These are phyloP conservation scores for Exophiala viscosa DNA, from an alignment of 2,329 filamentous ascomycete genomes.

Conservation along the genomic window DNA sequence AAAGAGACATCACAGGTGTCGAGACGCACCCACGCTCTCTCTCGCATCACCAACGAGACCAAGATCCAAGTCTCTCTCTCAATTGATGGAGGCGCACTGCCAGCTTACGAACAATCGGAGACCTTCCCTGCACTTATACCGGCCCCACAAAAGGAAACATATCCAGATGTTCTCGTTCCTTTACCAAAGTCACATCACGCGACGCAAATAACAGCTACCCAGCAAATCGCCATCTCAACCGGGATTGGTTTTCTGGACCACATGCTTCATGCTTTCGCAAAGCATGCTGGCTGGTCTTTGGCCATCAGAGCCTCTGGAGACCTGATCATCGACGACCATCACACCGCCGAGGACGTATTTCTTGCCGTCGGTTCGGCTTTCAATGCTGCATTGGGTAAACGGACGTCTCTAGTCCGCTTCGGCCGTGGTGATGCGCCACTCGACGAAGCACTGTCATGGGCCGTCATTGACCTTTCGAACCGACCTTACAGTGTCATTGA, in stretches of 20 bases:
- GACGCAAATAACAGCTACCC: conserved; percentile 75
- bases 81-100: conserved; percentile 71
- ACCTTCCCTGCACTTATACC: conserved; percentile 23
- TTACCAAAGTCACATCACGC: conserved; percentile 63
- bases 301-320: conserved; percentile 80
- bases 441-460: conserved; percentile 89
- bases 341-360: conserved; percentile 94
- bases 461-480: conserved; percentile 92
- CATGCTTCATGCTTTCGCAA: conserved; percentile 95
- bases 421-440: conserved; percentile 89
- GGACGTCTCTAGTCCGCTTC: conserved; percentile 81
- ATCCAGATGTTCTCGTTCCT: conserved; percentile 44
- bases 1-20: conserved; percentile 5
- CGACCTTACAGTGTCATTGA: conserved; percentile 81
- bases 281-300: conserved; percentile 93
- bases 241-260: conserved; percentile 98
- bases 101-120: conserved; percentile 23
- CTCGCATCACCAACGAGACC: conserved; percentile 95
- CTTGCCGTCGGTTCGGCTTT: conserved; percentile 86
- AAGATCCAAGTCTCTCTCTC: conserved; percentile 92
- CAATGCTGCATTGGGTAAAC: conserved; percentile 70
- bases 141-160: conserved; percentile 34
- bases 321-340: conserved; percentile 96
- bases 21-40: conserved; percentile 73
- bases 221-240: conserved; percentile 82